Evolutionary conservation across 192 early-diverging fungal genomes (phyloP), one percentile per base, ranked within the genome.

Genomic region (Geosiphon pyriformis): DNA sequence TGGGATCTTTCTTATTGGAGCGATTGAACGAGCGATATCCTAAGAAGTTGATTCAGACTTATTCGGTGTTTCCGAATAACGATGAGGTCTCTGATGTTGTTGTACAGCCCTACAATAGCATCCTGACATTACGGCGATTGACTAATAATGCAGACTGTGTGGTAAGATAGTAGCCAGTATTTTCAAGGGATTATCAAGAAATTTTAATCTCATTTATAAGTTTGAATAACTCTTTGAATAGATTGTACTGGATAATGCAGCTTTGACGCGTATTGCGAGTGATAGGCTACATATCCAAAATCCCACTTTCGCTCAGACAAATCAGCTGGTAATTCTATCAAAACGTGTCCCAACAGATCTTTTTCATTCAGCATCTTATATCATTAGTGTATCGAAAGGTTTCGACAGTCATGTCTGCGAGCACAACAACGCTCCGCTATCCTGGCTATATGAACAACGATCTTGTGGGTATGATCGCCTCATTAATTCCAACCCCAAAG

Each of bases 371-470:
- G n/a, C n/a, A n/a, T n/a, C n/a, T n/a, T n/a, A n/a, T n/a, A n/a
- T n/a, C n/a, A n/a, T n/a, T n/a, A 7, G 4, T 54, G 4, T 7
- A 12, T 54, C 52, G 7, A 6, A 70, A 89, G 88, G 86, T 96
- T n/a, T 94, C 96, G 11, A 99, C 96, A 4, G 96, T 99, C 30
- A 96, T 99, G 86, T 90, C 89, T 31, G 94, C 96, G 17, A 92
- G 90, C 73, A 99, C 96, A 22, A 95, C 90, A 3, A 98, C 95
- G 17, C 78, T 99, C 48, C 88, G 96, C 61, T 99, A 99, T 78
- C 96, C 96, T 31, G 93, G 95, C 61, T 99, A 97, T 74, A 99
- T 99, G 96, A 96, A 99, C 82, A 99, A 99, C 74, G 95, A 99
- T 71, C 82, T 99, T 50, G 93, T 95, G 6, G 89, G 94, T 59